A percentile compares a stretch with the other conserved stretches of the same genome.
Conservation (phyloP, 2,329 filamentous ascomycete species). For the Aurifilum marmelostoma region DNA sequence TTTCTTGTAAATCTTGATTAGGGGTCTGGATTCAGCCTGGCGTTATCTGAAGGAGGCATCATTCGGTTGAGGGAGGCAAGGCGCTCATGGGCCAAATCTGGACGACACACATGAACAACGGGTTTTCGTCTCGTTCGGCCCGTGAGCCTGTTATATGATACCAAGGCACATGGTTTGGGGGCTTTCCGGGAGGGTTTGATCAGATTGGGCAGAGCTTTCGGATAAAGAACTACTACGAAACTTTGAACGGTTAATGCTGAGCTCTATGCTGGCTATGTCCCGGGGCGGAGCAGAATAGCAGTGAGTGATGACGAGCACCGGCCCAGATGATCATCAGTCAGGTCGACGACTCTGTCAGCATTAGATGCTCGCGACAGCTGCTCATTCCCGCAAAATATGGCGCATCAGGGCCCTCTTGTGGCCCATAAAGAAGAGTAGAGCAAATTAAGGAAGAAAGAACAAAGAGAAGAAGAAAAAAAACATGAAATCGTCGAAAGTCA, state of each 20-base stretch:
- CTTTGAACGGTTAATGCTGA: background rate
- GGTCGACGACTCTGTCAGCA: background rate
- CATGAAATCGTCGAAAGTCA: background rate
- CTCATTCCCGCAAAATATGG: background rate
- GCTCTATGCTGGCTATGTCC: background rate
- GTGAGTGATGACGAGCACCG: background rate
- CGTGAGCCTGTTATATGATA: slow-evolving; percentile 8
- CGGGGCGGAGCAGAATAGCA: background rate
- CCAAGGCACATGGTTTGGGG: slow-evolving; percentile 1
- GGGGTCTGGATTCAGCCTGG: slow-evolving; percentile 30
- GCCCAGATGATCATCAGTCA: background rate
- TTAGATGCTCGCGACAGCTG: background rate
- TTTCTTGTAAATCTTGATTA: slow-evolving; percentile 26
- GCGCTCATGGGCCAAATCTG: slow-evolving; percentile 23
- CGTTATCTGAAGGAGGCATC: slow-evolving; percentile 28
- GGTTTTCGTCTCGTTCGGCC: background rate
- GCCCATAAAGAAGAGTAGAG: background rate
- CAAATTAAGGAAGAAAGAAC: background rate
- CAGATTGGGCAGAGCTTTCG: background rate
- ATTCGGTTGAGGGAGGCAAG: slow-evolving; percentile 23
- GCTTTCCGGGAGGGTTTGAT: background rate
- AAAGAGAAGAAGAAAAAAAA: no score
- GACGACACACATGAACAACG: slow-evolving; percentile 20
- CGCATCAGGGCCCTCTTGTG: background rate
- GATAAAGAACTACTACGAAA: background rate